A percentile compares a stretch with the other conserved stretches of the same genome.
Conservation (phyloP, 2,329 filamentous ascomycete genomes). For the Penicillium sp. region DNA sequence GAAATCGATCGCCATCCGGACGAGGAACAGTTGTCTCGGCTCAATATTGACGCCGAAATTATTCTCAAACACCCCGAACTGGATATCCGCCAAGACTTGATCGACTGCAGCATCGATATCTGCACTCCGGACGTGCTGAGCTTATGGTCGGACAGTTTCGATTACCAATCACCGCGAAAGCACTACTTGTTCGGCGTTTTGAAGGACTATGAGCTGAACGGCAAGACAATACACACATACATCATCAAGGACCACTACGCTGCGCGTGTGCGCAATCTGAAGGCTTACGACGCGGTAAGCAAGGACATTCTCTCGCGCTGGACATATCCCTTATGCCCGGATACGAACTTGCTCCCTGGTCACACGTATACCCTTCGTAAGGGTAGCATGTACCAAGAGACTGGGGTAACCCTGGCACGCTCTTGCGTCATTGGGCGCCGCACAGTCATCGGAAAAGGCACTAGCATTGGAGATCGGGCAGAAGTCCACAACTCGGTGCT, state of each 20-base stretch:
- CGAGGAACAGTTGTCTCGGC: slow-evolving; percentile 48
- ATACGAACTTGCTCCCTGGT: slow-evolving; percentile 76
- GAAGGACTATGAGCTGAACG: slow-evolving; percentile 95
- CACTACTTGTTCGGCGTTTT: slow-evolving; percentile 90
- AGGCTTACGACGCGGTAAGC: slow-evolving; percentile 85
- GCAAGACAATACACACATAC: slow-evolving; percentile 92
- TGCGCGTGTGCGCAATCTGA: slow-evolving; percentile 78
- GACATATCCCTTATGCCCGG: slow-evolving; percentile 85
- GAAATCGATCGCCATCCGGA: slow-evolving; percentile 69
- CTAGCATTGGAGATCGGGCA: slow-evolving; percentile 70
- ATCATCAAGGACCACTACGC: slow-evolving; percentile 81
- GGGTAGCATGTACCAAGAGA: slow-evolving; percentile 73
- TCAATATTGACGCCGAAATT: slow-evolving; percentile 76
- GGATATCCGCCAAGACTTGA: slow-evolving; percentile 79
- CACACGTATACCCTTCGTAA: slow-evolving; percentile 72
- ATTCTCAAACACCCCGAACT: slow-evolving; percentile 71
- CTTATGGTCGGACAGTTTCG: slow-evolving; percentile 95
- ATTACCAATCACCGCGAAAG: slow-evolving; percentile 84
- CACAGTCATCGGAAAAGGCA: slow-evolving; percentile 73
- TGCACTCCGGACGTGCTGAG: slow-evolving; percentile 94
- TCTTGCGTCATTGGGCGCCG: slow-evolving; percentile 67
- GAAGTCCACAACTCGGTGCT: slow-evolving; percentile 73
- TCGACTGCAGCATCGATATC: slow-evolving; percentile 94
- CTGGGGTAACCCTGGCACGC: slow-evolving; percentile 69
- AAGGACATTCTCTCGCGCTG: slow-evolving; percentile 82